A percentile compares a stretch with the other conserved stretches of the same genome.
phyloP scores from a whole-genome alignment of 441 rosid species.

The Adansonia madagascariensis region DNA sequence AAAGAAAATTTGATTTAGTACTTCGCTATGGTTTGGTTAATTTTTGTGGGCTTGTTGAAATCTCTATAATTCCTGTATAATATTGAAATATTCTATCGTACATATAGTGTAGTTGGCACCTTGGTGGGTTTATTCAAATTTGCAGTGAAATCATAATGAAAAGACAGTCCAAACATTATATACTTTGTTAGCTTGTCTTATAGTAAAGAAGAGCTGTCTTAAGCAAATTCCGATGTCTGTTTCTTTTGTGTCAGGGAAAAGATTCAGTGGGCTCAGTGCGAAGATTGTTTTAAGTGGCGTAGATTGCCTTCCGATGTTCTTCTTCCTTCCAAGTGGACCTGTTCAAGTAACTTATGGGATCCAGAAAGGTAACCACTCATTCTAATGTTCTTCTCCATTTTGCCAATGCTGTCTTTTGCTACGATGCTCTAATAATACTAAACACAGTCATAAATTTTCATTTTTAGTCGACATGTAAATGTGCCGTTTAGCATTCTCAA shows the following conservation, averaged over 20 bases:
- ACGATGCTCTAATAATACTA: neutral
- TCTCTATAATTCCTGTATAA: neutral
- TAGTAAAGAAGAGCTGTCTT: slow-evolving; percentile 11
- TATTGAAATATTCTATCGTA: neutral
- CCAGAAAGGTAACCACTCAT: slow-evolving; percentile 57
- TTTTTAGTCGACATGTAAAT: neutral
- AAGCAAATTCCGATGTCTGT: neutral
- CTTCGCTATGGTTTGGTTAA: neutral
- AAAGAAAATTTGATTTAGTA: neutral
- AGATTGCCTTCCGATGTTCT: slow-evolving; percentile 61
- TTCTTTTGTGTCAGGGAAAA: slow-evolving; percentile 50
- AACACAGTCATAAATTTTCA: neutral
- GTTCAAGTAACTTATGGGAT: slow-evolving; percentile 69
- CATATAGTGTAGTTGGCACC: neutral
- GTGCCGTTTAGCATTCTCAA: neutral
- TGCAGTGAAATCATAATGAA: neutral
- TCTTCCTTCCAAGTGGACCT: slow-evolving; percentile 79
- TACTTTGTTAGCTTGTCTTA: slow-evolving; percentile 1
- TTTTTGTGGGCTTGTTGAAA: slow-evolving; percentile 9
- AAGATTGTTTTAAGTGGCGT: slow-evolving; percentile 82
- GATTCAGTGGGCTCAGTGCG: slow-evolving; percentile 81
- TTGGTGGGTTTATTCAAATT: slow-evolving; percentile 13
- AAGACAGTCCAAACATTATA: neutral
- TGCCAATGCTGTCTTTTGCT: neutral
- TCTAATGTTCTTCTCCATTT: slow-evolving; percentile 11